These are phyloP conservation scores for Hyaloscypha finlandica DNA, from an alignment of 495 filamentous ascomycete species.

Conservation along the genomic window DNA sequence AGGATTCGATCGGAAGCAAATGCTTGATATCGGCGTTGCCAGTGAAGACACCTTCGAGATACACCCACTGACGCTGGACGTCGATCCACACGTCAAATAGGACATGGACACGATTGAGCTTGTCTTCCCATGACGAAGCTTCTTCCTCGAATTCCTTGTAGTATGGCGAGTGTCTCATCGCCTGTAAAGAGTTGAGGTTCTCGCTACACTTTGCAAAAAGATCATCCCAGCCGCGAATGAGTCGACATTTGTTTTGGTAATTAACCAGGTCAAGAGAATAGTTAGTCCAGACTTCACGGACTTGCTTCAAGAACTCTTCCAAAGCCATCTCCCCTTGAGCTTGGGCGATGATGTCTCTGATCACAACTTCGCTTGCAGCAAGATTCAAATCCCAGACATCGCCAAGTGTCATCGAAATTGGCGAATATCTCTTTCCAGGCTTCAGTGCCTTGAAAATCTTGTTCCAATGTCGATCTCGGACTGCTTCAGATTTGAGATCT, in stretches of 20 bases:
- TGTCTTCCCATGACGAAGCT: constrained; percentile 95
- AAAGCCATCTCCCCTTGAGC: constrained; percentile 98
- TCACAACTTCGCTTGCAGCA: constrained; percentile 77
- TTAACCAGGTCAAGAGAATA: constrained; percentile 93
- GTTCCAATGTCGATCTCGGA: constrained; percentile 93
- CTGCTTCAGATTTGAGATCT: constrained; percentile 95
- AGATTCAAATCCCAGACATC: constrained; percentile 98
- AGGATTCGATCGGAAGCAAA: constrained; percentile 91
- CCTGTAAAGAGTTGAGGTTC: constrained; percentile 94
- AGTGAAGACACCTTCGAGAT: constrained; percentile 96
- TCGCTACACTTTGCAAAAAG: constrained; percentile 98
- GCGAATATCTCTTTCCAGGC: constrained; percentile 85
- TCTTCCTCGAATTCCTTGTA: constrained; percentile 99
- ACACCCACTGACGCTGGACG: constrained; percentile 99
- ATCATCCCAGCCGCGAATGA: constrained; percentile 98
- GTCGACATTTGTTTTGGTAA: constrained; percentile 95
- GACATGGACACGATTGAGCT: constrained; percentile 94
- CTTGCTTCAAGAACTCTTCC: constrained; percentile 96
- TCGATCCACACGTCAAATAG: constrained; percentile 99
- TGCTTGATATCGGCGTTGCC: constrained; percentile 99
- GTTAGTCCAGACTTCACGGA: constrained; percentile 94
- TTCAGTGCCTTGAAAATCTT: constrained; percentile 96
- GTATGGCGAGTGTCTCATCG: constrained; percentile 98
- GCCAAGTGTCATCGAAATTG: constrained; percentile 89
- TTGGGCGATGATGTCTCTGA: constrained; percentile 90